These are phyloP conservation scores for Polytrichum commune DNA, from an alignment of 225 moss, liverwort and hornwort genomes.

Conservation along the genomic window DNA sequence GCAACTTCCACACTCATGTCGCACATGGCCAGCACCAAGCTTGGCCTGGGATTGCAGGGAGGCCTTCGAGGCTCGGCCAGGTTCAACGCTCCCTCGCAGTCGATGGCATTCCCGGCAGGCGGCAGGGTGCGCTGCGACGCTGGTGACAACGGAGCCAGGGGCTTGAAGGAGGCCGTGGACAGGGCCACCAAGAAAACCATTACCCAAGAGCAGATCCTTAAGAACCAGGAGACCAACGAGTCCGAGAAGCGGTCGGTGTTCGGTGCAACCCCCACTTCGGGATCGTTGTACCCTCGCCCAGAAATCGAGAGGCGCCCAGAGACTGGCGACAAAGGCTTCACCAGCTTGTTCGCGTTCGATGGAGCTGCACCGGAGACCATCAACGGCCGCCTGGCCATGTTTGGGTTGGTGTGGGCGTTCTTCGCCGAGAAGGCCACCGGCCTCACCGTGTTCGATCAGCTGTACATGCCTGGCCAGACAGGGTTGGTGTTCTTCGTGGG, in stretches of 20 bases:
- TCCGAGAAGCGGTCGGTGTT: constrained; percentile 20
- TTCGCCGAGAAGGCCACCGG: constrained; percentile 20
- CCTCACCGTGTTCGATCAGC: constrained; percentile 21
- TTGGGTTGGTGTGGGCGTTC: constrained; percentile 10
- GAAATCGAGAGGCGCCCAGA: constrained; percentile 16
- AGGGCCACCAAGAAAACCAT: constrained; percentile 10
- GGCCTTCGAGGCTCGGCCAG: too few species aligned
- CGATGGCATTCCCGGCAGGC: background rate
- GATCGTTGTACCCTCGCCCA: constrained; percentile 8
- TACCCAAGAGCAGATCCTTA: constrained; percentile 7
- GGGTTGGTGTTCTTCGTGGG: constrained; percentile 17
- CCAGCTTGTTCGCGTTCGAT: constrained; percentile 11
- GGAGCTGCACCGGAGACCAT: constrained; percentile 14
- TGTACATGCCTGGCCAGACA: background rate
- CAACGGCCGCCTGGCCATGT: constrained; percentile 18
- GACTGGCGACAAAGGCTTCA: constrained; percentile 14
- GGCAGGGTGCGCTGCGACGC: constrained; percentile 9
- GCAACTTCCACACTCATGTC: too few species aligned
- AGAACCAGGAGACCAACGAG: constrained; percentile 9
- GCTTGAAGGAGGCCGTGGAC: constrained; percentile 6
- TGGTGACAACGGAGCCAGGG: constrained; percentile 5
- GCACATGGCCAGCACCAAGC: too few species aligned
- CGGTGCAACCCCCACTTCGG: constrained; percentile 5
- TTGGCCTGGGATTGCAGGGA: too few species aligned
- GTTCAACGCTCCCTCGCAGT: too few species aligned